Evolutionary conservation across 345 rosid genomes (phyloP).

Genomic region (Streptanthus diversifolius): DNA sequence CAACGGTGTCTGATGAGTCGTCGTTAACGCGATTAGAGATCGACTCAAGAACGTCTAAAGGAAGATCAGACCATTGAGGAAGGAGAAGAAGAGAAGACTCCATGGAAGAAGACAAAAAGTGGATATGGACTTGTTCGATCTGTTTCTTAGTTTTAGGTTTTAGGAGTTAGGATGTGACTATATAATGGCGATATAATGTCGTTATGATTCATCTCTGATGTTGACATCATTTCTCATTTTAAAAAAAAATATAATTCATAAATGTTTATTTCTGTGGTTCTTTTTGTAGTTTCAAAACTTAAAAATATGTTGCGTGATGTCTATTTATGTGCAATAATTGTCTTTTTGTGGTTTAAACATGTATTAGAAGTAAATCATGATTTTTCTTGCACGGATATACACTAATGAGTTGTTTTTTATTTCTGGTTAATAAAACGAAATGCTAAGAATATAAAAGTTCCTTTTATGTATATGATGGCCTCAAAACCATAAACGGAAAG

Average conservation of each 20-base stretch:
- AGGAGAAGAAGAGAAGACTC: slow-evolving; percentile 2
- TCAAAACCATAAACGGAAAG: background rate
- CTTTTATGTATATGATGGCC: background rate
- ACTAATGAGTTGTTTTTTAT: background rate
- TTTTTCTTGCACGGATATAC: background rate
- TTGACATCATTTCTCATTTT: slow-evolving; percentile 22
- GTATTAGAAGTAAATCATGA: background rate
- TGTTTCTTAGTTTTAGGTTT: slow-evolving; percentile 18
- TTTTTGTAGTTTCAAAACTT: background rate
- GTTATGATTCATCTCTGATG: slow-evolving; percentile 12
- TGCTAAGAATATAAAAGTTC: background rate
- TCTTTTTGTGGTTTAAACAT: background rate
- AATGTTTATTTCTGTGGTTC: background rate
- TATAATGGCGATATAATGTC: slow-evolving; percentile 20
- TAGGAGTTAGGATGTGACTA: background rate
- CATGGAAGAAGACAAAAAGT: slow-evolving; percentile 9
- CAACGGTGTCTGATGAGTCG: slow-evolving; percentile 18
- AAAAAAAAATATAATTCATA: background rate
- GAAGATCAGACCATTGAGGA: slow-evolving; percentile 29
- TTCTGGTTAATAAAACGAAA: background rate
- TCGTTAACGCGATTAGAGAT: slow-evolving; percentile 1
- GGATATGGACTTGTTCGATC: background rate
- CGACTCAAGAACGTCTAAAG: slow-evolving; percentile 22
- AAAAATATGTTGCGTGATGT: background rate
- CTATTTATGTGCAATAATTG: background rate